A percentile compares a stretch with the other conserved stretches of the same genome.
Conservation (phyloP, 305 asterid species). For the Caryopteris hybrid region DNA sequence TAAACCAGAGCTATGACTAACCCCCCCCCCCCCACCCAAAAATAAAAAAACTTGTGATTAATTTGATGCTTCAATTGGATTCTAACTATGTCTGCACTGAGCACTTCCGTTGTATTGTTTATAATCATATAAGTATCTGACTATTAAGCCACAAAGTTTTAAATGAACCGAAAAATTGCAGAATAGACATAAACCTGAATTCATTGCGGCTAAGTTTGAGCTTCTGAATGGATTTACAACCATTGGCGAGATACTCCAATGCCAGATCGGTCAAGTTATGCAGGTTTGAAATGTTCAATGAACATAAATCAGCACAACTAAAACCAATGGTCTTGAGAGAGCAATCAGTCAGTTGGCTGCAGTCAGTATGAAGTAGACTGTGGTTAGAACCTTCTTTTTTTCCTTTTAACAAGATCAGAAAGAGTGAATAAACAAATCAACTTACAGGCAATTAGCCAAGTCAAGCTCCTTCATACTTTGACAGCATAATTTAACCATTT, state of each 20-base stretch:
- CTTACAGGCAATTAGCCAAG: slow-evolving; percentile 67
- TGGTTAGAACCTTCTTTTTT: background rate
- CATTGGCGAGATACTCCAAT: slow-evolving; percentile 59
- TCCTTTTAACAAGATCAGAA: background rate
- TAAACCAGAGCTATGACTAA: too few species aligned
- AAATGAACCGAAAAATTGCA: background rate
- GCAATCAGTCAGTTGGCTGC: slow-evolving; percentile 62
- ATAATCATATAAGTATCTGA: background rate
- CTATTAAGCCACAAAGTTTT: background rate
- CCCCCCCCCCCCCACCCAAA: too few species aligned
- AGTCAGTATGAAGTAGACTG: slow-evolving; percentile 16
- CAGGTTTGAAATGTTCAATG: slow-evolving; percentile 63
- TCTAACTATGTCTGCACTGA: background rate
- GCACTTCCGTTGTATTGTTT: background rate
- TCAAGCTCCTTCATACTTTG: slow-evolving; percentile 68
- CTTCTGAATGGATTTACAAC: slow-evolving; percentile 57
- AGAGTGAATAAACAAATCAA: slow-evolving; percentile 23
- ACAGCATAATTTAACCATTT: slow-evolving; percentile 40
- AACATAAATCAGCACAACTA: slow-evolving; percentile 48
- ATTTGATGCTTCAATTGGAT: background rate
- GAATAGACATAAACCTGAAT: slow-evolving; percentile 53
- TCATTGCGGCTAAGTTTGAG: slow-evolving; percentile 52
- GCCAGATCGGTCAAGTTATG: slow-evolving; percentile 57
- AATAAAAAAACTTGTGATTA: too few species aligned
- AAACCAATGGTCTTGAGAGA: slow-evolving; percentile 56